Conservation (phyloP, 2,329 filamentous ascomycete genomes). For the Ophiostoma quercus region DNA sequence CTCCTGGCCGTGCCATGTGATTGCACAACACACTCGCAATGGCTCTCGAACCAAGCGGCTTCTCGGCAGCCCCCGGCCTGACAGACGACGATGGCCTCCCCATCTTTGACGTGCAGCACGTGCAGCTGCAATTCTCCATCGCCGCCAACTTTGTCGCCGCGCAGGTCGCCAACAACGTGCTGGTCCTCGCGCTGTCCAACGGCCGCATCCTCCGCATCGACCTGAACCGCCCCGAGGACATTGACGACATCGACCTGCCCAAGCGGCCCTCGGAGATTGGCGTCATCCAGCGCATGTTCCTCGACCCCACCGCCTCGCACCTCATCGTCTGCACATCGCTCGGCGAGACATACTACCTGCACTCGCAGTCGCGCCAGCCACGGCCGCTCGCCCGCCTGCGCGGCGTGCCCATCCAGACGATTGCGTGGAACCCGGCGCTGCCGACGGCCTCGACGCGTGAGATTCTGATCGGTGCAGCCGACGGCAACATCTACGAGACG, state of each 20-base stretch:
- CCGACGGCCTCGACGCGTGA: conserved; percentile 92
- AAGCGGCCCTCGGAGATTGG: conserved; percentile 89
- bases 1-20: conserved; percentile 19
- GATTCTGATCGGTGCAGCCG: conserved; percentile 85
- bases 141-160: conserved; percentile 94
- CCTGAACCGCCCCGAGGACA: conserved; percentile 86
- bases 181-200: conserved; percentile 86
- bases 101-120: conserved; percentile 90
- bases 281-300: conserved; percentile 90
- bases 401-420: conserved; percentile 78
- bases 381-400: conserved; percentile 76
- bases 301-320: conserved; percentile 94
- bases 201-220: conserved; percentile 92
- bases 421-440: conserved; percentile 91
- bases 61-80: conserved; percentile 49
- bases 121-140: conserved; percentile 89
- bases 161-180: conserved; percentile 94
- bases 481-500: conserved; percentile 90
- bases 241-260: conserved; percentile 95
- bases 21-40: conserved; percentile 33
- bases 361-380: conserved; percentile 86
- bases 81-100: conserved; percentile 62
- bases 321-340: conserved; percentile 84
- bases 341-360: conserved; percentile 96
- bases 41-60: conserved; percentile 69